Evolutionary conservation across 371 early-diverging fungal genomes (phyloP).

Genomic region (Syncephalastrum racemosum): DNA sequence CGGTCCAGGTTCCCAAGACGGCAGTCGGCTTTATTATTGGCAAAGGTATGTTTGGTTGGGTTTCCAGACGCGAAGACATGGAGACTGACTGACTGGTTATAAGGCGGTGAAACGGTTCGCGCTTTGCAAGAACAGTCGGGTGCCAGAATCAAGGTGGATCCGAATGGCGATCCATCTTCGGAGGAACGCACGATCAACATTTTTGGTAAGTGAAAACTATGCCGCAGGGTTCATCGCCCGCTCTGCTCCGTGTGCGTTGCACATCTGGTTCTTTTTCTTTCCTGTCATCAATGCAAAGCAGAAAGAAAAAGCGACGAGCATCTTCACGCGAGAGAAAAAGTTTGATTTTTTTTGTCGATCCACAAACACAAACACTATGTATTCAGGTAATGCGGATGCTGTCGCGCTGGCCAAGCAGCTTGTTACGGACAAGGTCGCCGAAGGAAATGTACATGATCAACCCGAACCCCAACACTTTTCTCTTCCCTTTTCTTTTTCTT

Average conservation of each 20-base stretch:
- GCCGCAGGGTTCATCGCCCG: not conserved
- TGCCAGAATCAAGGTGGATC: constrained; percentile 77
- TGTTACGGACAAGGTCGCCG: constrained; percentile 58
- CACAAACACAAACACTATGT: constrained; percentile 21
- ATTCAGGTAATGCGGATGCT: constrained; percentile 47
- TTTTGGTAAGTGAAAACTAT: constrained; percentile 26
- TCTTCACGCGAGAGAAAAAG: too few relatives aligned
- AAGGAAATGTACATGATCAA: constrained; percentile 37
- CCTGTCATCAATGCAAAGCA: not conserved
- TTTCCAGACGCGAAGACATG: not conserved
- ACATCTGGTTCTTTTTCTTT: not conserved
- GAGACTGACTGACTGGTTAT: not conserved
- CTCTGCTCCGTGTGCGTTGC: not conserved
- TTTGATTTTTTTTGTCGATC: not conserved
- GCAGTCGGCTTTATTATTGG: constrained; percentile 84
- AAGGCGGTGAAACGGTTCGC: constrained; percentile 88
- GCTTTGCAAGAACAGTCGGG: constrained; percentile 80
- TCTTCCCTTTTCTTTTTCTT: constrained; percentile 12
- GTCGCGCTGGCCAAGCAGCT: constrained; percentile 57
- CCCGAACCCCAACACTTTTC: too few relatives aligned
- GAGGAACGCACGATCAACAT: constrained; percentile 40
- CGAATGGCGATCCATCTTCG: constrained; percentile 41
- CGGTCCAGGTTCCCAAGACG: constrained; percentile 67
- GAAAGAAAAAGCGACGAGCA: too few relatives aligned
- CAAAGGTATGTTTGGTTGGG: constrained; percentile 41